These are phyloP conservation scores for Filobasidium wieringae DNA, from an alignment of 768 basidiomycete genomes.

Conservation along the genomic window DNA sequence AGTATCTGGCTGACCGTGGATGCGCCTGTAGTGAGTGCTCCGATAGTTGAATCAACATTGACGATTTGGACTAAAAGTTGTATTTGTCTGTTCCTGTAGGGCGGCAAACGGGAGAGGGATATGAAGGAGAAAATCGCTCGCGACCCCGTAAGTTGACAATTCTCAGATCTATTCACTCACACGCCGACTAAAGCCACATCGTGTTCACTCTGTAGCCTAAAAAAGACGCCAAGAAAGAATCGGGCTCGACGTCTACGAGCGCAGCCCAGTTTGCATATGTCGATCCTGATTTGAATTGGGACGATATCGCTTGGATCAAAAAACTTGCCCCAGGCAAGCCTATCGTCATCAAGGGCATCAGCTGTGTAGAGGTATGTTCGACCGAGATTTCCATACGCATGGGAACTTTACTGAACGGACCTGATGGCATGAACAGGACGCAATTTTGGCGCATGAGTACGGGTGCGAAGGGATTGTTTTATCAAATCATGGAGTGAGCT, in stretches of 20 bases:
- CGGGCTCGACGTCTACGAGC: conserved; percentile 12
- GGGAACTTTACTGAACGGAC: neutral
- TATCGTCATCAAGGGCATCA: conserved; percentile 40
- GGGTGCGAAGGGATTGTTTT: conserved; percentile 42
- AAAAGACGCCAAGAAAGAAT: conserved; percentile 19
- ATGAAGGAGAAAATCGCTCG: conserved; percentile 18
- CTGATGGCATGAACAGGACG: conserved; percentile 31
- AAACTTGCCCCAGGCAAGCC: conserved; percentile 27
- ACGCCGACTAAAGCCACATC: conserved; percentile 7
- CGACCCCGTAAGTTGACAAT: conserved; percentile 16
- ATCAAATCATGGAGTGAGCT: conserved; percentile 36
- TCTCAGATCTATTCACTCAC: too few relatives aligned
- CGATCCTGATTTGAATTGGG: conserved; percentile 31
- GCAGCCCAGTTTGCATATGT: conserved; percentile 16
- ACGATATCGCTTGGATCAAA: conserved; percentile 37
- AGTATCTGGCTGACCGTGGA: conserved; percentile 37
- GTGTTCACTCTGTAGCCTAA: conserved; percentile 37
- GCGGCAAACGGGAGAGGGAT: conserved; percentile 17
- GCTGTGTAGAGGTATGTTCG: conserved; percentile 23
- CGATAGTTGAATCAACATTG: conserved; percentile 7
- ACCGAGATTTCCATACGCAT: neutral
- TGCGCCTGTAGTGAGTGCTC: conserved; percentile 21
- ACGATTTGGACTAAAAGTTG: neutral
- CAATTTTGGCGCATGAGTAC: conserved; percentile 37
- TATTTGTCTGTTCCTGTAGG: conserved; percentile 11